Base-by-base conservation (phyloP, 2,329 filamentous ascomycete species). In the Phyllosticta capitalensis region DNA sequence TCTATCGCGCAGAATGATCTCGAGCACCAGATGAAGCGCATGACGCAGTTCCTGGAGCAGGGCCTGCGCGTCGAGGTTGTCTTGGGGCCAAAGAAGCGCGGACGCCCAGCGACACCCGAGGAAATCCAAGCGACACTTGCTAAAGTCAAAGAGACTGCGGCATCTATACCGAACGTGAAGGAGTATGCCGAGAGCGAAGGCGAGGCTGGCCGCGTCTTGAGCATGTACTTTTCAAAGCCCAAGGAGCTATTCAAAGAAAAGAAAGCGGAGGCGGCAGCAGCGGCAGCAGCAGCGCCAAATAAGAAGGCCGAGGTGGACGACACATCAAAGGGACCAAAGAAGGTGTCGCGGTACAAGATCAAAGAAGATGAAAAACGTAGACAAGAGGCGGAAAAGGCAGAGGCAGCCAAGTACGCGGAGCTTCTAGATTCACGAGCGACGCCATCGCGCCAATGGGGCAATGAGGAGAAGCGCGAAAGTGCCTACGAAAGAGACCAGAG, bases 1-100 rank as follows among this genome's bases (percentile, higher is more conserved):
- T 85, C 87, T 33, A 95, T 95, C 67, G 85, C 85, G 62, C 69
- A 73, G 12, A 82, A 92, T 69, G 92, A 96, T 75, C 72, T 96
- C 56, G 75, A 75, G n/a, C 86, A 89, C 70, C 83, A 86, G 68
- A 50, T 94, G 71, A 81, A 81, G 67, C 83, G 84, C 74, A 71
- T 92, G 67, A 74, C 74, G 62, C 79, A 76, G 58, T 96, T 96
- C 69, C 69, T 96, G 69, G 76, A 71, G 9, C 89, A 90, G 71
- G 91, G 91, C 0, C 81, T 82, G 69, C 84, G 80, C 69, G 90
- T 96, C 20, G 87, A 94, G 69, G 68, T 96, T 10, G 67, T 87
- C 57, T 67, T 96, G 54, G 83, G 84, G 61, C 82, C 82, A 70
- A 92, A 86, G 79, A 82, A 80, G 66, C 79, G 79, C 61, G 84